phyloP scores from a whole-genome alignment of 805 yeast genomes.

The Soucietia sequanensis region DNA sequence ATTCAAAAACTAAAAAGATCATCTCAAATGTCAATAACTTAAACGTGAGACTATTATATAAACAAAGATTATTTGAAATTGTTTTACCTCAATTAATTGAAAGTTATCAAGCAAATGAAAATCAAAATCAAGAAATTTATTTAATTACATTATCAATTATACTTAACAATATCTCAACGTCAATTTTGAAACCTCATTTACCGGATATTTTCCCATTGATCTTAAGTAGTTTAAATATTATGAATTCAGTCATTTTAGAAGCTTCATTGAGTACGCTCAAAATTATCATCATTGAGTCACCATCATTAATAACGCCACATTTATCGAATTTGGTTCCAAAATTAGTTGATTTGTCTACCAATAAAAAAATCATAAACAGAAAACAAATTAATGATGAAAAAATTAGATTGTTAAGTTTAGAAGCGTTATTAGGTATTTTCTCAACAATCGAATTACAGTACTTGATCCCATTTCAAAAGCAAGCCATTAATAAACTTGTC shows the following conservation, averaged over 20 bases:
- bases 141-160: constrained; percentile 67
- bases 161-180: constrained; percentile 60
- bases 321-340: constrained; percentile 56
- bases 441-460: constrained; percentile 38
- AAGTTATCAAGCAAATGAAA: constrained; percentile 38
- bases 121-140: constrained; percentile 45
- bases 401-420: constrained; percentile 57
- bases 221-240: constrained; percentile 57
- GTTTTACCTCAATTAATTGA: constrained; percentile 56
- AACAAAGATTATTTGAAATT: constrained; percentile 72
- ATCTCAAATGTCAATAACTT: constrained; percentile 51
- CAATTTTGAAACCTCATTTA: constrained; percentile 65
- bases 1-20: constrained; percentile 26
- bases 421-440: constrained; percentile 48
- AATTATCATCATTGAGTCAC: constrained; percentile 53
- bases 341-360: constrained; percentile 39
- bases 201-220: constrained; percentile 67
- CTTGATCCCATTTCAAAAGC: constrained; percentile 51
- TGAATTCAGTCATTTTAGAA: constrained; percentile 47
- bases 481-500: constrained; percentile 47
- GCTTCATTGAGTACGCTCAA: constrained; percentile 63
- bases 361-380: constrained; percentile 10
- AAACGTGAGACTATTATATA: constrained; percentile 66
- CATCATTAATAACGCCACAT: constrained; percentile 52
- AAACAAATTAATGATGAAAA: constrained; percentile 37